Base-by-base conservation (phyloP, 106 monocot genomes). In the Platanthera zijinensis region DNA sequence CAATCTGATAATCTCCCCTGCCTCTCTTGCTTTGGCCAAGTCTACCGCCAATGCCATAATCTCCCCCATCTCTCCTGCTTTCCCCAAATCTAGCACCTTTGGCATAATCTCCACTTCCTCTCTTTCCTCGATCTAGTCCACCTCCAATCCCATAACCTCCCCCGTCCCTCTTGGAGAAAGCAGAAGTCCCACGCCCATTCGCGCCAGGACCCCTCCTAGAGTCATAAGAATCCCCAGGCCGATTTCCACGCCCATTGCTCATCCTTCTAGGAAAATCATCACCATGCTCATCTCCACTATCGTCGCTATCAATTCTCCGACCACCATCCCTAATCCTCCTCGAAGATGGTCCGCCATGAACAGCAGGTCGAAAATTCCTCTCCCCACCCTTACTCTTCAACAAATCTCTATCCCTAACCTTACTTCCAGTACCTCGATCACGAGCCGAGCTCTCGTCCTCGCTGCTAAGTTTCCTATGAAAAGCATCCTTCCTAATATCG, bases 401-500 rank as follows among this genome's bases (percentile, higher is more conserved):
- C 39, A 5, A 70, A 19, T 48, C 77, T 39, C 71, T 64, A 18
- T 15, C 75, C 28, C 64, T 56, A 52, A 51, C 76, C 32, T 75
- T 78, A 28, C 57, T 81, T 54, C 74, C 52, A 19, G 10, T 66
- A 30, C 48, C 72, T 12, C 78, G 69, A 50, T 17, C 74, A 15
- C 50, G 76, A 8, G 10, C 75, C 0, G 85, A 82, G 7, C 48
- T 47, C 15, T 79, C 79, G 39, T 79, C 54, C 10, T 79, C 79
- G 30, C 73, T 64, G 46, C 79, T 48, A 17, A 25, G 57, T 9
- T 63, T 72, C 10, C 11, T 22, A 5, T 17, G 61, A 64, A 79
- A 51, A 49, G 79, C 73, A 21, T 84, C 86, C 4, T 76, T 80
- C 82, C 86, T 86, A 10, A 95, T 69, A 21, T 90, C 92, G 61